Percentiles rank a stretch among this genome's conserved stretches.
Conservation (phyloP, 306 rosid genomes). For the Vigna reflexopilosa region DNA sequence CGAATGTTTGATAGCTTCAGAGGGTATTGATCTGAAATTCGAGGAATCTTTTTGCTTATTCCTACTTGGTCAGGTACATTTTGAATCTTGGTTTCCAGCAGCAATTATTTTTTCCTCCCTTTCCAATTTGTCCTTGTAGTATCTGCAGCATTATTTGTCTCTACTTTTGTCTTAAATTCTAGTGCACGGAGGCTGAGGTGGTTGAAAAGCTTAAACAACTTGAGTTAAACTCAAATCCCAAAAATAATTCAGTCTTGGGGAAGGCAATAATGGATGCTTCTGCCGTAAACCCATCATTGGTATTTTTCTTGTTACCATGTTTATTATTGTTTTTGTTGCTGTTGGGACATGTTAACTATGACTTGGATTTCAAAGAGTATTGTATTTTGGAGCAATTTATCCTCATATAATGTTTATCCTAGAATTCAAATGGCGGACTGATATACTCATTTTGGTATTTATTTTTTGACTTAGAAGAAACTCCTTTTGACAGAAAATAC, state of each 20-base stretch:
- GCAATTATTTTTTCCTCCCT: slow-evolving; percentile 33
- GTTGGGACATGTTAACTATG: slow-evolving; percentile 11
- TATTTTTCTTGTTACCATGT: slow-evolving; percentile 47
- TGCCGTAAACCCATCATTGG: slow-evolving; percentile 72
- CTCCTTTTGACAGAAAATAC: slow-evolving; percentile 20
- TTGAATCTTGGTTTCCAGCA: slow-evolving; percentile 45
- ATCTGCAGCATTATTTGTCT: slow-evolving; percentile 29
- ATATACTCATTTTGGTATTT: background rate
- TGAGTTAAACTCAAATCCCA: slow-evolving; percentile 64
- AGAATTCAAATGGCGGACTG: background rate
- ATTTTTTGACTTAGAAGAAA: slow-evolving; percentile 1
- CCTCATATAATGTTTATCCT: slow-evolving; percentile 37
- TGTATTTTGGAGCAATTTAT: slow-evolving; percentile 26
- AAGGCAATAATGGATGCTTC: slow-evolving; percentile 71
- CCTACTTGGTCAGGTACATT: slow-evolving; percentile 83
- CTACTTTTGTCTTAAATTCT: slow-evolving; percentile 49
- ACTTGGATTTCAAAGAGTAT: slow-evolving; percentile 17
- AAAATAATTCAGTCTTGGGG: slow-evolving; percentile 61
- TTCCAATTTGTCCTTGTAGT: slow-evolving; percentile 13
- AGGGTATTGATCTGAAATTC: slow-evolving; percentile 83
- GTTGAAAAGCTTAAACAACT: slow-evolving; percentile 85
- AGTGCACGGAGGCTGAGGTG: slow-evolving; percentile 80
- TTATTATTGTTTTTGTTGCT: slow-evolving; percentile 43
- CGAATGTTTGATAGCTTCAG: slow-evolving; percentile 85
- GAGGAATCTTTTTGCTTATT: slow-evolving; percentile 83